Evolutionary conservation across 1,139 yeast species (phyloP).

Genomic region (Wickerhamomyces sp.): DNA sequence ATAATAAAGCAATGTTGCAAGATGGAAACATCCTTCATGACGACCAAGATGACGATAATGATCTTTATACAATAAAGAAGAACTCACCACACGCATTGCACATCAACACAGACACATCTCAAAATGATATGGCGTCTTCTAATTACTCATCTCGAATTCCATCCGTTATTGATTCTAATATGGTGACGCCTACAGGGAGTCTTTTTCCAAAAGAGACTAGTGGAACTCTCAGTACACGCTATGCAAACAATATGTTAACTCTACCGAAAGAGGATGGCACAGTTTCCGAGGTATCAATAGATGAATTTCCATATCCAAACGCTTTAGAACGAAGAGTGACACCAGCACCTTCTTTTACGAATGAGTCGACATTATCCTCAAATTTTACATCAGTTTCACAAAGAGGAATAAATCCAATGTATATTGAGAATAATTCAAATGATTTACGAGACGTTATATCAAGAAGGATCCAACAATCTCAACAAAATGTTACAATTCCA

Average conservation of each 20-base stretch:
- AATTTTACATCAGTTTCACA: conserved; percentile 80
- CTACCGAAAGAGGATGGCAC: conserved; percentile 7
- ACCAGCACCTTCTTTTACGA: conserved; percentile 27
- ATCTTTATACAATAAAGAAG: not conserved
- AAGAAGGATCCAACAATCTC: conserved; percentile 4
- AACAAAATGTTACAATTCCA: not conserved
- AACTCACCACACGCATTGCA: not conserved
- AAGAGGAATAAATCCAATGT: conserved; percentile 66
- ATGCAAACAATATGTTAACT: conserved; percentile 1
- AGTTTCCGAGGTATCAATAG: conserved; percentile 6
- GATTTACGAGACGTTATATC: conserved; percentile 9
- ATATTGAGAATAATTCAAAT: conserved; percentile 28
- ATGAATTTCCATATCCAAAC: conserved; percentile 19
- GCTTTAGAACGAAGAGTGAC: conserved; percentile 22
- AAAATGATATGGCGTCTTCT: conserved; percentile 16
- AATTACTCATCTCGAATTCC: conserved; percentile 16
- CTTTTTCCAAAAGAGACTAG: conserved; percentile 14
- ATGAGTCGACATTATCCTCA: conserved; percentile 36
- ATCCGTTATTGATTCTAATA: conserved; percentile 15
- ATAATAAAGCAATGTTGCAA: not conserved
- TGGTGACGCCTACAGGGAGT: conserved; percentile 1
- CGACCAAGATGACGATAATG: not conserved
- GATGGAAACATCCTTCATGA: too few species aligned
- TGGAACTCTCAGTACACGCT: conserved; percentile 1
- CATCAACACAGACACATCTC: not conserved